Conservation (phyloP, 2,329 filamentous ascomycete genomes). For the Talaromyces piceae region DNA sequence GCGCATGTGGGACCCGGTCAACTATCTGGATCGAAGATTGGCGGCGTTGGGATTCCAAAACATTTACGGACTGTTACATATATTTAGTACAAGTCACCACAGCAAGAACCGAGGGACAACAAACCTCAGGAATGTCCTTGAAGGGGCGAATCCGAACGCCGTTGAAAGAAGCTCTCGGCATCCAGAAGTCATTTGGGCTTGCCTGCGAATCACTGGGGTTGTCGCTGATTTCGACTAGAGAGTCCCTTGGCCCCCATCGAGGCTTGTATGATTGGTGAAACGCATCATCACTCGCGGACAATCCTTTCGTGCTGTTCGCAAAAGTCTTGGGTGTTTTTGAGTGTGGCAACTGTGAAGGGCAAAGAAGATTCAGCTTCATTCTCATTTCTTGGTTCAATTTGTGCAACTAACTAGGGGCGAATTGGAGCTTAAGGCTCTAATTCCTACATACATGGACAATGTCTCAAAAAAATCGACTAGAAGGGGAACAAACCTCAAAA, state of each 20-base stretch:
- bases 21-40: conserved; percentile 41
- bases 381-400: conserved; percentile 31
- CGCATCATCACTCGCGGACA: conserved; percentile 56
- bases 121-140: conserved; percentile 17
- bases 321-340: conserved; percentile 67
- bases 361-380: conserved; percentile 30
- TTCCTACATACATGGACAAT: conserved; percentile 19
- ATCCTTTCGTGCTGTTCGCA: conserved; percentile 52
- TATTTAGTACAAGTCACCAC: neutral
- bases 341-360: conserved; percentile 68
- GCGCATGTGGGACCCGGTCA: conserved; percentile 53
- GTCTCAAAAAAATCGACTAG: conserved; percentile 17
- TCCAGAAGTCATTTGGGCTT: conserved; percentile 38
- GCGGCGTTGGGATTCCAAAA: conserved; percentile 28
- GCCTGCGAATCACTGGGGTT: conserved; percentile 21
- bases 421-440: conserved; percentile 8
- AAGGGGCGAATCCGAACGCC: conserved; percentile 24
- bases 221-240: conserved; percentile 57
- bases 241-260: conserved; percentile 68
- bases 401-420: conserved; percentile 22
- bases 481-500: conserved; percentile 78
- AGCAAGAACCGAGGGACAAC: neutral
- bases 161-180: conserved; percentile 44
- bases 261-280: conserved; percentile 72
- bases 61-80: conserved; percentile 18